Conservation (phyloP, 805 yeast species). For the Grigorovia transvaalensis region DNA sequence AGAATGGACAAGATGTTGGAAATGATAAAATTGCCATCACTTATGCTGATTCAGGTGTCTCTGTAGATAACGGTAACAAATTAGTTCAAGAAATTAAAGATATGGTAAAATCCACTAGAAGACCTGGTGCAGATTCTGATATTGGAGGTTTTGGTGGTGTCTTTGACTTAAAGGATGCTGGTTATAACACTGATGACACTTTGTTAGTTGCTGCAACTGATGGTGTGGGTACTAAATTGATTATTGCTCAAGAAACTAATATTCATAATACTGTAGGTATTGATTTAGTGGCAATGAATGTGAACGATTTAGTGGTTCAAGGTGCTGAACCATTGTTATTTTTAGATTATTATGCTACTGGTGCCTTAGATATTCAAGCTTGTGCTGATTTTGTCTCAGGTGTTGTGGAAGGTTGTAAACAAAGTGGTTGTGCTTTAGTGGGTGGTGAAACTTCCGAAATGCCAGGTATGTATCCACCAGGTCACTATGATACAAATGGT, state of each 20-base stretch:
- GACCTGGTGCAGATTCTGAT: constrained; percentile 95
- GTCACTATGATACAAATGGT: constrained; percentile 97
- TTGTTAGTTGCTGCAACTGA: constrained; percentile 94
- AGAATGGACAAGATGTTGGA: constrained; percentile 30
- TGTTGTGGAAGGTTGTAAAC: constrained; percentile 92
- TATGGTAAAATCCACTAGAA: constrained; percentile 81
- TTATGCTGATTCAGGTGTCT: constrained; percentile 93
- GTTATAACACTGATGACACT: constrained; percentile 65
- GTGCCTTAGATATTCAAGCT: constrained; percentile 70
- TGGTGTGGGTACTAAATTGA: constrained; percentile 96
- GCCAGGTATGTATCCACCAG: constrained; percentile 97
- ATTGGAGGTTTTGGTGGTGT: constrained; percentile 99
- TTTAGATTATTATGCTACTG: constrained; percentile 93
- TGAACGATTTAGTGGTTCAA: constrained; percentile 93
- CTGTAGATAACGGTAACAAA: constrained; percentile 89
- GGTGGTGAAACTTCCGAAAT: constrained; percentile 99
- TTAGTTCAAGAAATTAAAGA: constrained; percentile 85
- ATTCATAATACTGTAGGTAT: constrained; percentile 97
- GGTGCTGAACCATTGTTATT: constrained; percentile 97
- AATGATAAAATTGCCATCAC: constrained; percentile 41
- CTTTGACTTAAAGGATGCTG: constrained; percentile 82
- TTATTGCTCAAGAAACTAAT: constrained; percentile 82
- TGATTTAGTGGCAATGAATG: constrained; percentile 98
- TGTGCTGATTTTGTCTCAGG: constrained; percentile 88
- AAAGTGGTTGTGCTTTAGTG: constrained; percentile 93